Evolutionary conservation across 1,139 yeast genomes (phyloP), one percentile per base, ranked within the genome.

Genomic region (Scheffersomyces titani): DNA sequence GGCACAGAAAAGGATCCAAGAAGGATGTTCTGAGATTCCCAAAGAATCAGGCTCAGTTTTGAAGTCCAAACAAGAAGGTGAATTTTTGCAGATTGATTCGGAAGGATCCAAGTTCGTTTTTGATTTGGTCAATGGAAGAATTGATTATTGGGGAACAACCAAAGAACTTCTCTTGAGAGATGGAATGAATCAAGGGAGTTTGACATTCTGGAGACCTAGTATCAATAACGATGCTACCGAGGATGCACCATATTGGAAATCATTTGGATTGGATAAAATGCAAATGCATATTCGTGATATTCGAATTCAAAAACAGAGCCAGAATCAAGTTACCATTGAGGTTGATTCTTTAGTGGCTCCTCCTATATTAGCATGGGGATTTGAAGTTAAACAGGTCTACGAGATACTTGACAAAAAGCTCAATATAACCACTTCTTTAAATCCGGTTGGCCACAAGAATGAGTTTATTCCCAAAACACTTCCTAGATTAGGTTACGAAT

Each of bases 141-240:
- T 59, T 18, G 44, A 47, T 18, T 44, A 52, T 6, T 57, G 61
- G 61, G 36, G 47, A 19, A 50, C 44, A n/a, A 54, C 53, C 19
- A 54, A 51, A 1, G 48, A 51, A 30, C 30, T 50, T 16, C 20
- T 54, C 18, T 56, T 59, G 44, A 50, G 36, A 1, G 48, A 54
- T 6, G 58, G 55, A 20, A 48, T 22, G 19, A 61, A 62, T 44
- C 6, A 11, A 5, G 22, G 21, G 5, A 56, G 56, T 24, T 54
- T 63, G 18, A 61, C 63, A 0, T 67, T 72, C 56, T 74, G 73
- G 74, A 63, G 77, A 54, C 71, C 77, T 5, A 69, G 70, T 21
- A 72, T 69, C 20, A 74, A 72, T 57, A 73, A 73, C 53, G 77
- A 73, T 56, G 52, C 36, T 54, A 64, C 57, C 9, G 51, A 47